Evolutionary conservation across 306 rosid genomes (phyloP).

Genomic region (Potentilla sterilis): DNA sequence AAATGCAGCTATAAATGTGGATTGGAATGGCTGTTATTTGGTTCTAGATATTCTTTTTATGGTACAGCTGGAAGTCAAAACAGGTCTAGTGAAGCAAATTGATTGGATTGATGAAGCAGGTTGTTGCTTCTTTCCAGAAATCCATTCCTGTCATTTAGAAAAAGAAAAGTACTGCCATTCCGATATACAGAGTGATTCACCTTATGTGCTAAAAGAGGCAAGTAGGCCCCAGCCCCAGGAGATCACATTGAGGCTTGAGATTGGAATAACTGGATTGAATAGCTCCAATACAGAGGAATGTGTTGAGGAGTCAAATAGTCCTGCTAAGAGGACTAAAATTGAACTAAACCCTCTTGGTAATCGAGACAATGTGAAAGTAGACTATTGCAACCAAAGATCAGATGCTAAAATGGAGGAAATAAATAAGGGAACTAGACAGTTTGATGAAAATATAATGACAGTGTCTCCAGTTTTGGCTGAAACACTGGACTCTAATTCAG

Average conservation of each 20-base stretch:
- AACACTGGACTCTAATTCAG: conserved; percentile 19
- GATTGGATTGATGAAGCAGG: conserved; percentile 36
- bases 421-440: not conserved
- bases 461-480: conserved; percentile 6
- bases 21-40: conserved; percentile 17
- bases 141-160: conserved; percentile 4
- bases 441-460: conserved; percentile 3
- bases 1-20: conserved; percentile 28
- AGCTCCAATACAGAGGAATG: conserved; percentile 20
- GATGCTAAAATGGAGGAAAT: conserved; percentile 6
- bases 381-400: conserved; percentile 9
- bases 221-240: conserved; percentile 17
- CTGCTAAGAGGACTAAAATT: conserved; percentile 5
- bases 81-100: conserved; percentile 17
- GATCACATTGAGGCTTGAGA: conserved; percentile 30
- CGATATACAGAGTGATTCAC: conserved; percentile 17
- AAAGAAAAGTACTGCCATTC: conserved; percentile 12
- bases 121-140: conserved; percentile 32
- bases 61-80: conserved; percentile 30
- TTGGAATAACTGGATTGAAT: conserved; percentile 24
- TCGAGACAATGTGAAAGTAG: not conserved
- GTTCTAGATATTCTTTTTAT: conserved; percentile 31
- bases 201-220: conserved; percentile 18
- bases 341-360: conserved; percentile 5
- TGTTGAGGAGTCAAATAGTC: conserved; percentile 25